Percentiles rank a stretch among this genome's conserved stretches.
Conservation (phyloP, 2,329 filamentous ascomycete species). For the Stachybotrys echinatus region DNA sequence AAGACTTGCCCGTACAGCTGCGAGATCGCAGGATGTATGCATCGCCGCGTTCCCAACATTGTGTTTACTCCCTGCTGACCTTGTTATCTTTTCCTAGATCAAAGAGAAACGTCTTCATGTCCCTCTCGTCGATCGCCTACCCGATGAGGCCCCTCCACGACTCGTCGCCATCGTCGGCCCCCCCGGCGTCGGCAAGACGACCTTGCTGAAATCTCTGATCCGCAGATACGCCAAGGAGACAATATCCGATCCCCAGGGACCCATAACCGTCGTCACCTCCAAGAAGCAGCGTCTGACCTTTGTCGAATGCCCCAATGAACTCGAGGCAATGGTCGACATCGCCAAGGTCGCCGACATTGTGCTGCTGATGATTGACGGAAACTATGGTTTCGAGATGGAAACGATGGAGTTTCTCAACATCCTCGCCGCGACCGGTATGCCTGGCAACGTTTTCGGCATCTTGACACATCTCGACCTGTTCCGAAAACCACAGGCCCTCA, state of each 20-base stretch:
- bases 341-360: conserved; percentile 98
- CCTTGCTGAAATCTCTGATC: conserved; percentile 88
- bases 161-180: conserved; percentile 93
- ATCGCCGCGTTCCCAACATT: neutral
- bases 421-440: conserved; percentile 91
- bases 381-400: conserved; percentile 99
- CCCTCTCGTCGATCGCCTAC: conserved; percentile 89
- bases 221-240: conserved; percentile 95
- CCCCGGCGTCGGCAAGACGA: conserved; percentile 92
- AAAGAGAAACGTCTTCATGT: conserved; percentile 97
- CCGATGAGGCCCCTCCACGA: conserved; percentile 89
- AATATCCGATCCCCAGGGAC: conserved; percentile 81
- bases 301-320: conserved; percentile 92
- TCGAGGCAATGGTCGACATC: conserved; percentile 94
- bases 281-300: conserved; percentile 95
- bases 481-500: conserved; percentile 84
- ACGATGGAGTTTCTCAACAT: conserved; percentile 99
- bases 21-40: conserved; percentile 66
- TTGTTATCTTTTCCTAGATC: conserved; percentile 46
- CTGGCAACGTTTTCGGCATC: conserved; percentile 95
- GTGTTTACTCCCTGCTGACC: neutral
- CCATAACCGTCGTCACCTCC: conserved; percentile 92
- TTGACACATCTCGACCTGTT: conserved; percentile 95
- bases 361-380: conserved; percentile 95
- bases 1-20: conserved; percentile 69